A percentile compares a stretch with the other conserved stretches of the same genome.
Conservation (phyloP, 2,329 filamentous ascomycete genomes). For the Claviceps maximensis region DNA sequence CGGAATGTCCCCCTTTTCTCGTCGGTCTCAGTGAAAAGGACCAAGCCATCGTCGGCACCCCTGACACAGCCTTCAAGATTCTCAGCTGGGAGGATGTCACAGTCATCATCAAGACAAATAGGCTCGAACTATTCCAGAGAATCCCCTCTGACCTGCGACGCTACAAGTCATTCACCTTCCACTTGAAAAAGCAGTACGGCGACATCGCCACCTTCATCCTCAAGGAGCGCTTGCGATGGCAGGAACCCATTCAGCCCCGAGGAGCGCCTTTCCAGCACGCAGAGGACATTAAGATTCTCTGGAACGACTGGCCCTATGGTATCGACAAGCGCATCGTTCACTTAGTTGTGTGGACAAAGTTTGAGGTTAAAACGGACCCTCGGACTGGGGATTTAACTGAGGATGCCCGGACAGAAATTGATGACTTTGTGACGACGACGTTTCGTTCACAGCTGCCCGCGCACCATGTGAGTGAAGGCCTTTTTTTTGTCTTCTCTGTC, state of each 20-base stretch:
- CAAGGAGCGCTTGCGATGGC: constrained; percentile 57
- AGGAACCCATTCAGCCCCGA: constrained; percentile 22
- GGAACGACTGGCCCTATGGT: constrained; percentile 93
- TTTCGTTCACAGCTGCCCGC: constrained; percentile 44
- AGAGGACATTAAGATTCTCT: constrained; percentile 58
- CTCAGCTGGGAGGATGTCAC: constrained; percentile 59
- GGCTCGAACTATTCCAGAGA: constrained; percentile 64
- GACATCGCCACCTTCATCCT: constrained; percentile 69
- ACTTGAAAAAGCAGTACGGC: constrained; percentile 54
- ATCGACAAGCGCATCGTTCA: constrained; percentile 68
- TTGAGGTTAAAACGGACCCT: constrained; percentile 57
- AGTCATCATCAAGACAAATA: constrained; percentile 48
- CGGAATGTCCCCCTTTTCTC: constrained; percentile 61
- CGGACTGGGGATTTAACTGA: constrained; percentile 54
- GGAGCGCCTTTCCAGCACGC: constrained; percentile 28
- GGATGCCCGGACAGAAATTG: constrained; percentile 48
- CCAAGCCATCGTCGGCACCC: constrained; percentile 52
- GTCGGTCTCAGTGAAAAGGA: constrained; percentile 53
- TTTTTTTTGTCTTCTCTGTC: not conserved
- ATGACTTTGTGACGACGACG: constrained; percentile 52
- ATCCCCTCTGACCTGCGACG: constrained; percentile 63
- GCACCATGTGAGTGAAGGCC: constrained; percentile 34
- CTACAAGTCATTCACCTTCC: constrained; percentile 58
- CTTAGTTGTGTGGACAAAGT: constrained; percentile 89
- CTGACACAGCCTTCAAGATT: constrained; percentile 49